Base-by-base conservation (phyloP, 148 eudicot species). In the Polygonum maritimum region DNA sequence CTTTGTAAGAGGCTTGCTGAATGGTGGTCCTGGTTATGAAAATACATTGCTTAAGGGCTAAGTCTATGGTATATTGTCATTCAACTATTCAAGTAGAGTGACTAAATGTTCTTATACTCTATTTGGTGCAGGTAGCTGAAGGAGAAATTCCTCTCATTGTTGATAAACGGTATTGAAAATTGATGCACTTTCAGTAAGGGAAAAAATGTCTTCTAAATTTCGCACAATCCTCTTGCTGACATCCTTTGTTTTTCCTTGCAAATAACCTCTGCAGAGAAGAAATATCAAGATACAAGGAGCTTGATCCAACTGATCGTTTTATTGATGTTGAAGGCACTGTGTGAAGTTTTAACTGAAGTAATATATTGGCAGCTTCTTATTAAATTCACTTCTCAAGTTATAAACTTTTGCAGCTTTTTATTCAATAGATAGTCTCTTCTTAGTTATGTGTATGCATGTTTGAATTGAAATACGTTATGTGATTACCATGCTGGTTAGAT, bases 11-110 rank as follows among this genome's bases (percentile, higher is more conserved):
- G 87, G 84, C 92, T 95, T 63, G 81, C 86, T 47, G 79, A 74
- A 75, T 90, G 96, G 98, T 95, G 98, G 97, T 92, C 88, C 38
- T 89, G 91, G 98, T 97, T 94, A 84, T 78, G 91, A 77, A 55
- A 76, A 79, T 45, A 40, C 74, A 75, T 63, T 45, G 41, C 67
- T n/a, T n/a, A n/a, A n/a, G n/a, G n/a, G n/a, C 33, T 3, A 26
- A 47, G 38, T 14, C 38, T 26, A 33, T 9, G 15, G 39, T 4
- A 31, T 31, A 8, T 48, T 49, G 22, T 2, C 38, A 70, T 49
- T 71, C 21, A 48, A 54, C 1, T 48, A 22, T 39, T 74, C 22
- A 22, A 71, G 45, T 33, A 51, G 57, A 22, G 21, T 81, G 49
- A 15, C 70, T 7, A 35, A 71, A 70, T 6, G 19, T 10, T 80